phyloP scores from a whole-genome alignment of 225 moss, liverwort and hornwort species.

The Thuidium tamariscinum region DNA sequence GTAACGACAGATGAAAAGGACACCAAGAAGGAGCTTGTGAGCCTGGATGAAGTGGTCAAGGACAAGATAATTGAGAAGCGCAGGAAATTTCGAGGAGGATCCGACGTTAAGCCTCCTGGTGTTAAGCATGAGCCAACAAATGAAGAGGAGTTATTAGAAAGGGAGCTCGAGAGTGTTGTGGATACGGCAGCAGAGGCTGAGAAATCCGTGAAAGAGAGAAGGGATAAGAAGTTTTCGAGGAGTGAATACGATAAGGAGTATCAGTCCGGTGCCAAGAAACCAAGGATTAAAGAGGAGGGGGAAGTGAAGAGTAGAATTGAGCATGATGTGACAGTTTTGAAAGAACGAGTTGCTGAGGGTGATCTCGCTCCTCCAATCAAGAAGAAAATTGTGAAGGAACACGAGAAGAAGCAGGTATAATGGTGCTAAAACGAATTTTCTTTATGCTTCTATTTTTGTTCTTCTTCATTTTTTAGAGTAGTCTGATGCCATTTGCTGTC shows the following conservation, averaged over 20 bases:
- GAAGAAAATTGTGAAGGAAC: conserved; percentile 35
- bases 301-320: conserved; percentile 30
- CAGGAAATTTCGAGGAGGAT: conserved; percentile 60
- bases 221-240: conserved; percentile 27
- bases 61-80: conserved; percentile 69
- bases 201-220: conserved; percentile 36
- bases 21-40: conserved; percentile 42
- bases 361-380: conserved; percentile 20
- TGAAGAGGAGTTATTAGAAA: conserved; percentile 63
- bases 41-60: conserved; percentile 68
- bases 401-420: conserved; percentile 36
- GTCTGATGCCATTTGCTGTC: neutral
- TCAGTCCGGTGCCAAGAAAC: conserved; percentile 13
- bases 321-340: conserved; percentile 20
- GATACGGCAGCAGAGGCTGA: conserved; percentile 41
- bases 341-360: conserved; percentile 35
- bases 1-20: conserved; percentile 49
- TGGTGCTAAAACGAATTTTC: neutral
- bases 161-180: conserved; percentile 45
- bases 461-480: neutral
- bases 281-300: conserved; percentile 32
- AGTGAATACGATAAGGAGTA: conserved; percentile 34
- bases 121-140: conserved; percentile 64
- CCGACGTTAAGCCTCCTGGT: conserved; percentile 40
- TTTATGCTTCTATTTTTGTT: neutral